These are phyloP conservation scores for Primulina huaijiensis DNA, from an alignment of 257 asterid genomes.

Conservation along the genomic window DNA sequence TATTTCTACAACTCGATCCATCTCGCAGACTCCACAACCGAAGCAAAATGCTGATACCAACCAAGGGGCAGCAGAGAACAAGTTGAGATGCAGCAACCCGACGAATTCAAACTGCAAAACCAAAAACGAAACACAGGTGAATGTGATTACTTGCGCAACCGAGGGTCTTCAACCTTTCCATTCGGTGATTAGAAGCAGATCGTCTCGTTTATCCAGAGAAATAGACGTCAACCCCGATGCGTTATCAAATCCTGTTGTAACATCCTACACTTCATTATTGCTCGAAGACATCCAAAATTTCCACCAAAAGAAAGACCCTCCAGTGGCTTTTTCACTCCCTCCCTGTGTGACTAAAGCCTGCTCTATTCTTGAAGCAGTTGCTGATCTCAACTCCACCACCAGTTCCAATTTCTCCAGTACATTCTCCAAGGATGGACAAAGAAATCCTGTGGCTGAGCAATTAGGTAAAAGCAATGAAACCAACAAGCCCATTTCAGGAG, in stretches of 20 bases:
- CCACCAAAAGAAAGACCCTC: constrained; percentile 63
- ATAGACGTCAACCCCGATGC: constrained; percentile 65
- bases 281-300: constrained; percentile 94
- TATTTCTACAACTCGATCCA: neutral
- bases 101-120: constrained; percentile 22
- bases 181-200: constrained; percentile 50
- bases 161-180: constrained; percentile 39
- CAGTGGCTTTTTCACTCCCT: constrained; percentile 55
- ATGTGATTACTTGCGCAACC: constrained; percentile 50
- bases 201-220: constrained; percentile 73
- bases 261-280: constrained; percentile 70
- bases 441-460: constrained; percentile 36
- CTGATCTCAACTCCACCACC: constrained; percentile 82
- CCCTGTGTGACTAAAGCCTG: constrained; percentile 81
- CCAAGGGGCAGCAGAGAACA: constrained; percentile 31
- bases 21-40: constrained; percentile 38
- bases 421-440: constrained; percentile 38
- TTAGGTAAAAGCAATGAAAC: constrained; percentile 26
- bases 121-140: constrained; percentile 26
- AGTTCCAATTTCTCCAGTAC: constrained; percentile 40
- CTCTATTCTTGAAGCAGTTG: constrained; percentile 94
- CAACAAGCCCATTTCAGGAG: constrained; percentile 22
- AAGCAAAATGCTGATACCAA: constrained; percentile 43
- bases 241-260: constrained; percentile 44
- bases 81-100: constrained; percentile 25